Evolutionary conservation across 129 eudicot genomes (phyloP).

Genomic region (Calendula officinalis): DNA sequence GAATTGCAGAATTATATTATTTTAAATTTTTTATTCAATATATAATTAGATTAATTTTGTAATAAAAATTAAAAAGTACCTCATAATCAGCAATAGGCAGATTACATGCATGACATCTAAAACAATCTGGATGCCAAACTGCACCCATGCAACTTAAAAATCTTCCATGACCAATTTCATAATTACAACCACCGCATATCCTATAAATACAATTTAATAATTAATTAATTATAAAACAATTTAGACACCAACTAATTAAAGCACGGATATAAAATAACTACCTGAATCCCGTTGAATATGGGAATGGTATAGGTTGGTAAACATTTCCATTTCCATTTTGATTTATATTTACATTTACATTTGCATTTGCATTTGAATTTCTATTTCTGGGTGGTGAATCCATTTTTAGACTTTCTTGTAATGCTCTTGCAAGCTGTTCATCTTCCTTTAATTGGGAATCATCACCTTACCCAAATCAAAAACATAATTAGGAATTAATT

Average conservation of each 20-base stretch:
- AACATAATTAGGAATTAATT: neutral
- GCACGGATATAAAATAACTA: slow-evolving; percentile 19
- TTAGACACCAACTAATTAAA: slow-evolving; percentile 1
- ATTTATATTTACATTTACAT: slow-evolving; percentile 17
- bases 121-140: slow-evolving; percentile 97
- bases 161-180: slow-evolving; percentile 86
- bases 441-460: slow-evolving; percentile 85
- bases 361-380: slow-evolving; percentile 13
- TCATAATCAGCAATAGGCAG: slow-evolving; percentile 88
- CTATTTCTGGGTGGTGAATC: slow-evolving; percentile 58
- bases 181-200: slow-evolving; percentile 88
- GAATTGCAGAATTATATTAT: neutral
- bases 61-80: slow-evolving; percentile 34
- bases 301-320: slow-evolving; percentile 72
- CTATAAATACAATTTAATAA: slow-evolving; percentile 32
- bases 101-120: slow-evolving; percentile 86
- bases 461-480: slow-evolving; percentile 34
- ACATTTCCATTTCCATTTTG: slow-evolving; percentile 43
- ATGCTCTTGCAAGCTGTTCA: slow-evolving; percentile 87
- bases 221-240: slow-evolving; percentile 3
- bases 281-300: slow-evolving; percentile 78
- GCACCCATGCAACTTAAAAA: slow-evolving; percentile 92
- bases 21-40: neutral
- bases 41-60: neutral
- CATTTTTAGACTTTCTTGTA: slow-evolving; percentile 75